Evolutionary conservation across 1,284 basidiomycete genomes (phyloP), one percentile per base, ranked within the genome.

Genomic region (Rhodotorula mucilaginosa): DNA sequence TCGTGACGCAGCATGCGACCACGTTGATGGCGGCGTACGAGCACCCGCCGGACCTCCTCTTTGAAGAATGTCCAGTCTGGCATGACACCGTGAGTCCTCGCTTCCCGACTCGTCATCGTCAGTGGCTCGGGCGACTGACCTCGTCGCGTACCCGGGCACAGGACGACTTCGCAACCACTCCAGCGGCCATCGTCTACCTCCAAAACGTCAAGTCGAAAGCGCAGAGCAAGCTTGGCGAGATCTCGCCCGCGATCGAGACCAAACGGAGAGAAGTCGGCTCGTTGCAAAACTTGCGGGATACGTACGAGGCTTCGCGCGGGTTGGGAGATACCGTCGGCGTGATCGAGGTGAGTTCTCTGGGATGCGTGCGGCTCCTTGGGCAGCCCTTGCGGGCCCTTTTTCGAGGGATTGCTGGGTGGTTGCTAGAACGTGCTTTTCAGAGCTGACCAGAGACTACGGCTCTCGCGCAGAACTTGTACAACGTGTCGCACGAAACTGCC

Each of bases 181-280:
- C 72, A 1, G 13, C 69, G 0, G 63, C 67, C 1, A 44, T 67
- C 23, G 60, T 49, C 31, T 76, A 73, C 61, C 64, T 76, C 10
- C 70, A 73, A 23, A 76, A 76, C 67, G 57, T 76, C 57, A 69
- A 73, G 58, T 21, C 61, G 23, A 69, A 68, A 26, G 51, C 69
- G 34, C 26, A 21, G 68, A 81, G 80, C 52, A 89, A 89, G 80
- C 77, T 90, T 21, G 79, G 83, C 67, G 90, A 92, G 74, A 77
- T 91, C 21, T 80, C 78, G 23, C 83, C 87, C 3, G 78, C 87
- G 16, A 83, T 90, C 23, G 82, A 84, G 52, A 77, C 83, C 12
- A 90, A 90, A 80, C 84, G 84, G 52, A 82, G 82, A 61, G 90
- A 91, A 67, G 81, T 85, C 23, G 84, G 86, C 39, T 85, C 87